Conservation (phyloP, 208 protist genomes). For the Vickermania ingenoplastis region DNA sequence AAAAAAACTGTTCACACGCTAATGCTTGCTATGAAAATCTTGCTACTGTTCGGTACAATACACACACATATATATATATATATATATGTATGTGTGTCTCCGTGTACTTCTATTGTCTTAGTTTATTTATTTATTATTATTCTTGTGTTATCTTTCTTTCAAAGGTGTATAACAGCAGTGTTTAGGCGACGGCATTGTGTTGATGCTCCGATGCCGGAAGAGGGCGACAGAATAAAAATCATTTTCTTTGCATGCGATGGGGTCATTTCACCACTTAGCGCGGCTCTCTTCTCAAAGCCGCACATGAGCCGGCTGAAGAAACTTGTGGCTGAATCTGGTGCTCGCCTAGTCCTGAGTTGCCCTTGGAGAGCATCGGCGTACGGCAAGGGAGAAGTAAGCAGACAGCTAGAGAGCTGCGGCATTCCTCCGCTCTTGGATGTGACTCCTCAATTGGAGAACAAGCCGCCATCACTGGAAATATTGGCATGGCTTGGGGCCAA, state of each 20-base stretch:
- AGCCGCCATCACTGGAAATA: slow-evolving; percentile 36
- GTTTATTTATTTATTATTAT: too few relatives aligned
- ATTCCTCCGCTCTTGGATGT: slow-evolving; percentile 46
- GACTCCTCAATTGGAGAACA: slow-evolving; percentile 26
- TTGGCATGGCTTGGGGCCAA: slow-evolving; percentile 43
- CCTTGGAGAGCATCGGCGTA: slow-evolving; percentile 58
- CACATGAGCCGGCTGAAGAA: slow-evolving; percentile 45
- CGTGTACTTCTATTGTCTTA: too few relatives aligned
- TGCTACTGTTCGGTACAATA: too few relatives aligned
- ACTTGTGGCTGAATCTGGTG: slow-evolving; percentile 36
- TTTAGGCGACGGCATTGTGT: too few relatives aligned
- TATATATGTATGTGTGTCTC: too few relatives aligned
- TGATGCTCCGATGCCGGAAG: too few relatives aligned
- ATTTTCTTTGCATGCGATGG: slow-evolving; percentile 71
- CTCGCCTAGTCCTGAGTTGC: slow-evolving; percentile 58
- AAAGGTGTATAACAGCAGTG: too few relatives aligned
- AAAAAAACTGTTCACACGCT: too few relatives aligned
- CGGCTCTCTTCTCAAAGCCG: slow-evolving; percentile 20
- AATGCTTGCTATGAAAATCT: too few relatives aligned
- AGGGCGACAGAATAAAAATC: too few relatives aligned
- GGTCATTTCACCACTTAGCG: slow-evolving; percentile 53
- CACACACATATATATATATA: too few relatives aligned
- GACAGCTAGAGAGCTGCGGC: slow-evolving; percentile 23
- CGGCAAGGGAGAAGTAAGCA: slow-evolving; percentile 46
- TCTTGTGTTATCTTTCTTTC: too few relatives aligned